Conservation (phyloP, 768 basidiomycete genomes). For the Pisolithus albus region DNA sequence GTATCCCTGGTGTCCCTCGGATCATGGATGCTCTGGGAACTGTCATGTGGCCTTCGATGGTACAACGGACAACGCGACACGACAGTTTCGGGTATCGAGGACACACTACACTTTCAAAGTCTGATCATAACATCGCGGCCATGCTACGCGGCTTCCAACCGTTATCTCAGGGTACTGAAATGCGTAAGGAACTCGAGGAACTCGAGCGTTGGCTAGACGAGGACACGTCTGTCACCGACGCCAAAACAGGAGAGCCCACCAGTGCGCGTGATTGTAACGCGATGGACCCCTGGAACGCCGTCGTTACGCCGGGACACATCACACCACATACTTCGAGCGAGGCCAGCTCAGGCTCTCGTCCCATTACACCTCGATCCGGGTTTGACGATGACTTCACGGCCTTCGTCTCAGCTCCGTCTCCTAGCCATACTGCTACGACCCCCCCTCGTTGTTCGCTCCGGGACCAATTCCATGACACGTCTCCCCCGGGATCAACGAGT, state of each 20-base stretch:
- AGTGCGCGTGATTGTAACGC: constrained; percentile 14
- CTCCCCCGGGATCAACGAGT: constrained; percentile 10
- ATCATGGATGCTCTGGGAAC: constrained; percentile 77
- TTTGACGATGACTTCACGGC: constrained; percentile 81
- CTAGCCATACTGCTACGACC: constrained; percentile 9
- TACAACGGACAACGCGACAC: constrained; percentile 22
- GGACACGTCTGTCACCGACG: constrained; percentile 9
- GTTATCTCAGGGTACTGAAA: constrained; percentile 24
- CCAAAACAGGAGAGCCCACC: constrained; percentile 11
- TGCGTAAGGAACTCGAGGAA: constrained; percentile 49
- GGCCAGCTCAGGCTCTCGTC: constrained; percentile 13
- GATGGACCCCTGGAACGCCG: constrained; percentile 37
- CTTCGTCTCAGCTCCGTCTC: constrained; percentile 54
- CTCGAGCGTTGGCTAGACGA: constrained; percentile 59
- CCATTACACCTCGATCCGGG: constrained; percentile 32
- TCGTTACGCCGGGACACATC: constrained; percentile 22
- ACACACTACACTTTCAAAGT: constrained; percentile 9
- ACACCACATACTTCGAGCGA: constrained; percentile 19
- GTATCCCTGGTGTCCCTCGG: constrained; percentile 52
- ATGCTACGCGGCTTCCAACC: constrained; percentile 13
- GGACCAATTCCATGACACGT: neutral
- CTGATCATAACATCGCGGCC: constrained; percentile 14
- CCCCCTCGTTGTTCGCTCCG: neutral
- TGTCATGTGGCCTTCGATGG: constrained; percentile 85
- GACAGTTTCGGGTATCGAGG: neutral